Percentiles rank a stretch among this genome's conserved stretches.
phyloP scores from a whole-genome alignment of 2,329 filamentous ascomycete species.

The Neopestalotiopsis sp. region DNA sequence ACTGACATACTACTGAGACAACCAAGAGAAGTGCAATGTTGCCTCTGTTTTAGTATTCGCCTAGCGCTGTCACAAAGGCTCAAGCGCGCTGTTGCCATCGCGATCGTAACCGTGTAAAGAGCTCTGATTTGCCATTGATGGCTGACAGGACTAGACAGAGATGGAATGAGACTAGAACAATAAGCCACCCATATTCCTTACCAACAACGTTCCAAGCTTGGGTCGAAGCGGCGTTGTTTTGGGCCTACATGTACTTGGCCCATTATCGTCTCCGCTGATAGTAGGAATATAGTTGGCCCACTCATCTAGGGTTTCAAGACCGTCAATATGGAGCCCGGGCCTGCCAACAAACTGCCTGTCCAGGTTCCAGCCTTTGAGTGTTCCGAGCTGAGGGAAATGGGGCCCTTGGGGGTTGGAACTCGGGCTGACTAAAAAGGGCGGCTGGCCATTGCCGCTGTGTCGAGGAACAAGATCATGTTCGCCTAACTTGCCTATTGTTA shows the following conservation, averaged over 20 bases:
- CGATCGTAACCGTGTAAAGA: neutral
- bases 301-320: neutral
- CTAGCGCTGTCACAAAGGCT: neutral
- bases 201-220: neutral
- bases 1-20: too few species aligned
- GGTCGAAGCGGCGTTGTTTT: neutral
- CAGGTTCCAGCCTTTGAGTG: neutral
- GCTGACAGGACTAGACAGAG: neutral
- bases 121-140: neutral
- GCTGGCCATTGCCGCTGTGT: neutral
- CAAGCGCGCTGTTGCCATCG: neutral
- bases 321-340: neutral
- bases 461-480: neutral
- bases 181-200: too few species aligned
- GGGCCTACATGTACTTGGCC: neutral
- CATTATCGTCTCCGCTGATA: neutral
- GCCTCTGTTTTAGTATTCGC: neutral
- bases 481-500: neutral
- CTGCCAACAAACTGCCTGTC: neutral
- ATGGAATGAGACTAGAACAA: neutral
- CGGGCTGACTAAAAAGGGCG: neutral
- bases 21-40: neutral
- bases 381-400: neutral
- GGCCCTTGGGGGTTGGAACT: neutral
- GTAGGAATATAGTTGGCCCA: constrained; percentile 1